Base-by-base conservation (phyloP, 371 early-diverging fungal species). In the Mucor plumbeus region DNA sequence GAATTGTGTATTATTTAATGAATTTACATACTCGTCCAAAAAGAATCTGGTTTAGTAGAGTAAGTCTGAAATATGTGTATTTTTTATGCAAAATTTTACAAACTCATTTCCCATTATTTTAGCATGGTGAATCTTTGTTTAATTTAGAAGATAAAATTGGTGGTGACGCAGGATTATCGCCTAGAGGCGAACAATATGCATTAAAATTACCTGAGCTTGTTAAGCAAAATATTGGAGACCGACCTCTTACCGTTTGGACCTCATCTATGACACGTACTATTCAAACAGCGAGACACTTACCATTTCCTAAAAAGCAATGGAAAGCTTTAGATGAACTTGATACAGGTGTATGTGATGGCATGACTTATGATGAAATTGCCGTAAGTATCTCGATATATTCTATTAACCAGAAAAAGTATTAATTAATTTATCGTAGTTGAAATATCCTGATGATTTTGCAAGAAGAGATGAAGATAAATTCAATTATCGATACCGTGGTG, bases 321-420 rank as follows among this genome's bases (percentile, higher is more conserved):
- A 97, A 97, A 76, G 96, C 95, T 47, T 76, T 99, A 70, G 99
- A 99, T 80, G 99, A 99, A 76, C 79, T 99, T 40, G 94, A 97
- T 77, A 93, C 97, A 5, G 99, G 99, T 13, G 92, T 96, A 4
- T 99, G 99, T 83, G 99, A 99, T 81, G 98, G 97, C 10, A 83
- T 97, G 84, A 98, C 98, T 15, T 99, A 99, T 79, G 97, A 96
- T 72, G 97, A 98, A 74, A 97, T 99, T 68, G 96, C 90, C 72
- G 90, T 87, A 75, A 60, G 63, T 44, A 36, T 47, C 19, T 8
- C 10, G 48, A 59, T 31, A 10, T 17, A 35, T 15, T 13, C 11
- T 7, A 38, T 38, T 26, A n/a, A n/a, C n/a, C 38, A 9, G 21
- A 39, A 15, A 44, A 10, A 15, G 44, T 44, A 44, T 44, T 15